A percentile compares a stretch with the other conserved stretches of the same genome.
phyloP scores from a whole-genome alignment of 2,329 filamentous ascomycete species.

The Trichoderma guizhouense region DNA sequence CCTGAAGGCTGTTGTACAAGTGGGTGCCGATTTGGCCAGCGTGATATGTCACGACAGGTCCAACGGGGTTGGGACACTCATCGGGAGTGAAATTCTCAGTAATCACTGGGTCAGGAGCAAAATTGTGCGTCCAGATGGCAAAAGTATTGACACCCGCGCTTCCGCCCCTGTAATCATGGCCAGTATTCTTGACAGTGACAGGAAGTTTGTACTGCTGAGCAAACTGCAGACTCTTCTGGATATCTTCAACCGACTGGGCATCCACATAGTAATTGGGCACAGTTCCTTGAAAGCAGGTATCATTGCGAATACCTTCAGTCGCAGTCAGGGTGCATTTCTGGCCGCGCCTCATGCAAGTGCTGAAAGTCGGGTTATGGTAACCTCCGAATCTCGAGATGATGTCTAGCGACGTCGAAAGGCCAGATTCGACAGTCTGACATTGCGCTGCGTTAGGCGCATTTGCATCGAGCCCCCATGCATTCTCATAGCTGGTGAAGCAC shows the following conservation, averaged over 20 bases:
- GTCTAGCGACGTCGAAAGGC: background rate
- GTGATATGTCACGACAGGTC: background rate
- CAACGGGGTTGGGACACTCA: background rate
- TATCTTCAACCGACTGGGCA: background rate
- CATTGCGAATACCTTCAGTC: background rate
- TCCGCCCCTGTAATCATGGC: slow-evolving; percentile 17
- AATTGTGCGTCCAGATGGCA: slow-evolving; percentile 18
- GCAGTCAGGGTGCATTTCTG: slow-evolving; percentile 5
- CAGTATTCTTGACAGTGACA: slow-evolving; percentile 16
- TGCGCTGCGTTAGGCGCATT: background rate
- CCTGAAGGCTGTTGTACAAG: background rate
- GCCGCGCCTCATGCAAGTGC: slow-evolving; percentile 15
- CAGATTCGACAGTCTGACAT: slow-evolving; percentile 2
- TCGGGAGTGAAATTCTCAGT: slow-evolving; percentile 8
- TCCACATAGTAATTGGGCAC: background rate
- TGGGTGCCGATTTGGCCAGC: background rate
- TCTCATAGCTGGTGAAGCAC: slow-evolving; percentile 11
- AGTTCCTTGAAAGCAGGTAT: background rate
- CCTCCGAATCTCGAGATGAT: slow-evolving; percentile 7
- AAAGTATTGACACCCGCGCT: slow-evolving; percentile 10
- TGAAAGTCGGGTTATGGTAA: slow-evolving; percentile 16
- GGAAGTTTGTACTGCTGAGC: slow-evolving; percentile 11
- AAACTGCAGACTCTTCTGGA: slow-evolving; percentile 8
- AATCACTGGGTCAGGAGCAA: background rate
- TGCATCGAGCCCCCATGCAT: background rate